phyloP scores from a whole-genome alignment of 495 filamentous ascomycete species.

The Daldinia loculata region DNA sequence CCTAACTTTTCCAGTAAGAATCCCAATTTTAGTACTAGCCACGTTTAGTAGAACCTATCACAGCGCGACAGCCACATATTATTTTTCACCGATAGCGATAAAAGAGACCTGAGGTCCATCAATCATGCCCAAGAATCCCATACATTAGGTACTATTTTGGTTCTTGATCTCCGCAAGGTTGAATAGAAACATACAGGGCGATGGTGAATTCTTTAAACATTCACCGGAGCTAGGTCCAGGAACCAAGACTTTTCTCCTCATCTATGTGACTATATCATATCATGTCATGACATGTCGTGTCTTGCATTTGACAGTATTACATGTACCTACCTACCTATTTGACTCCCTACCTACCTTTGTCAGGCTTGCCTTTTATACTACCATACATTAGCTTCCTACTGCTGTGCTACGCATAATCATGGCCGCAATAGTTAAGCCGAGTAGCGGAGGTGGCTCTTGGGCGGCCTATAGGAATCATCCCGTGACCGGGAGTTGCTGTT shows the following conservation, averaged over 20 bases:
- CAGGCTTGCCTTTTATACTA: background rate
- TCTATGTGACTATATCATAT: background rate
- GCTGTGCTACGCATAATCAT: slow-evolving; percentile 14
- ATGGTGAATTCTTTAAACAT: background rate
- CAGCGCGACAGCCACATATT: slow-evolving; percentile 19
- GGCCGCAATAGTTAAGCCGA: slow-evolving; percentile 13
- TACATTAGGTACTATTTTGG: background rate
- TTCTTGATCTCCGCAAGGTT: background rate
- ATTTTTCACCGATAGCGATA: background rate
- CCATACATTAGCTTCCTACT: slow-evolving; percentile 7
- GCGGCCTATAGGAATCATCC: slow-evolving; percentile 32
- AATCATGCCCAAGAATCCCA: too few species aligned
- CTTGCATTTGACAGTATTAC: slow-evolving; percentile 8
- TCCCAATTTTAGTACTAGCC: slow-evolving; percentile 14
- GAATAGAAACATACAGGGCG: background rate
- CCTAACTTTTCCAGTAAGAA: background rate
- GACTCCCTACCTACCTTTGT: background rate
- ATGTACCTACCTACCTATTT: background rate
- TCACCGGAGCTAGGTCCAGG: background rate
- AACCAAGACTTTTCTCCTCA: background rate
- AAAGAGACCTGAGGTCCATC: background rate
- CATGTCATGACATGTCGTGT: slow-evolving; percentile 12
- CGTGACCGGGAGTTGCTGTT: slow-evolving; percentile 13
- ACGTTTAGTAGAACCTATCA: slow-evolving; percentile 3
- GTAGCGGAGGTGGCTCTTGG: slow-evolving; percentile 13